phyloP scores from a whole-genome alignment of 441 rosid species.

The Bocquillonia castaneifolia region DNA sequence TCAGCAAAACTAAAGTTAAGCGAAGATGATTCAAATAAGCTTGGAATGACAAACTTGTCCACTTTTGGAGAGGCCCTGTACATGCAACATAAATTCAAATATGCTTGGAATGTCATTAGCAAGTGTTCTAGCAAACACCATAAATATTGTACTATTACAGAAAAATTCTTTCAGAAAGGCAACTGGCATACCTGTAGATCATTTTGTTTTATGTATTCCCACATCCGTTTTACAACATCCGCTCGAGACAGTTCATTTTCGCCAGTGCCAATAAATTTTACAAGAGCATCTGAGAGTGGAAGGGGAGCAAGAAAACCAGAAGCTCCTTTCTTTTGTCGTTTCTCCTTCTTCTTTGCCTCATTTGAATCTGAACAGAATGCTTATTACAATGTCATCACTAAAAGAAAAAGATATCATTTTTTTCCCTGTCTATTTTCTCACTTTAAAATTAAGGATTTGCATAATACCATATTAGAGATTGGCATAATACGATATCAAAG shows the following conservation, averaged over 20 bases:
- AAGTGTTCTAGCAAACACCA: neutral
- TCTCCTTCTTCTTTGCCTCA: slow-evolving; percentile 41
- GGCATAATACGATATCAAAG: neutral
- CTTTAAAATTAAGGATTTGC: too few species aligned
- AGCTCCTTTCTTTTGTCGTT: slow-evolving; percentile 48
- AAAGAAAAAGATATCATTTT: neutral
- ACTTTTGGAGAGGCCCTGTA: neutral
- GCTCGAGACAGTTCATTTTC: slow-evolving; percentile 52
- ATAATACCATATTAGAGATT: neutral
- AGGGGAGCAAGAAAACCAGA: slow-evolving; percentile 56
- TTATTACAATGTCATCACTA: slow-evolving; percentile 15
- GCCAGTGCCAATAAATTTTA: slow-evolving; percentile 59
- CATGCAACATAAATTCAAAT: neutral
- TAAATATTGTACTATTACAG: neutral
- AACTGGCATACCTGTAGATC: slow-evolving; percentile 51
- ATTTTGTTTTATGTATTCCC: slow-evolving; percentile 67
- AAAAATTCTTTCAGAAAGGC: neutral
- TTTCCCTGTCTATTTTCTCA: neutral
- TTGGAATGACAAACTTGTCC: neutral
- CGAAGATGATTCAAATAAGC: neutral
- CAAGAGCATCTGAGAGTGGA: slow-evolving; percentile 58
- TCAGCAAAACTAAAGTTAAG: neutral
- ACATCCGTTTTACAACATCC: slow-evolving; percentile 62
- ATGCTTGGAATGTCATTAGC: neutral
- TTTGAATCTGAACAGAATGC: slow-evolving; percentile 32